phyloP scores from a whole-genome alignment of 2,329 filamentous ascomycete species.

The Trichoderma koningiopsis region DNA sequence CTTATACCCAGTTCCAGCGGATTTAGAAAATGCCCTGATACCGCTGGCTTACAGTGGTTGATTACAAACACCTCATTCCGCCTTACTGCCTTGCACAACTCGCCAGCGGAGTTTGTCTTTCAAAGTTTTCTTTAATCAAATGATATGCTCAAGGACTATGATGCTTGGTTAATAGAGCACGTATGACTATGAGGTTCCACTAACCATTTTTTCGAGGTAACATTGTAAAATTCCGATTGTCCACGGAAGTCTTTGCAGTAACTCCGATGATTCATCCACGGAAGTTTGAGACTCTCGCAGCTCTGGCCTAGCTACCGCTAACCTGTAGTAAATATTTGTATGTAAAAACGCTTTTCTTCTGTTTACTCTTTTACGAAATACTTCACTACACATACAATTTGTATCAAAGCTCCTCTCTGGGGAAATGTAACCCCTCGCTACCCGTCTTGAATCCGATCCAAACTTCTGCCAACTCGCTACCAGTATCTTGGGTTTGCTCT shows the following conservation, averaged over 20 bases:
- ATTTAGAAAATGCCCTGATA: neutral
- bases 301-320: neutral
- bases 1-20: neutral
- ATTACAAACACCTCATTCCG: neutral
- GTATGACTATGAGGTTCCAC: neutral
- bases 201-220: neutral
- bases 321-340: neutral
- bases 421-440: conserved; percentile 4
- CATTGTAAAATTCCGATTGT: neutral
- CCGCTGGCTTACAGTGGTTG: neutral
- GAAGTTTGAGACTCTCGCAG: neutral
- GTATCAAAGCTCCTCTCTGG: neutral
- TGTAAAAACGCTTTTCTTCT: neutral
- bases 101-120: neutral
- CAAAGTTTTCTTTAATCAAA: neutral
- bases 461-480: conserved; percentile 3
- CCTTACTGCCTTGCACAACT: neutral
- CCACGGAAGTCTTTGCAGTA: too few relatives aligned
- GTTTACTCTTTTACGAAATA: neutral
- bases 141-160: neutral
- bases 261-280: neutral
- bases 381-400: neutral
- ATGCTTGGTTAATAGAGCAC: neutral
- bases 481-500: neutral
- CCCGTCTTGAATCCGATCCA: neutral